Base-by-base conservation (phyloP, 2,329 filamentous ascomycete species). In the Karstenula rhodostoma region DNA sequence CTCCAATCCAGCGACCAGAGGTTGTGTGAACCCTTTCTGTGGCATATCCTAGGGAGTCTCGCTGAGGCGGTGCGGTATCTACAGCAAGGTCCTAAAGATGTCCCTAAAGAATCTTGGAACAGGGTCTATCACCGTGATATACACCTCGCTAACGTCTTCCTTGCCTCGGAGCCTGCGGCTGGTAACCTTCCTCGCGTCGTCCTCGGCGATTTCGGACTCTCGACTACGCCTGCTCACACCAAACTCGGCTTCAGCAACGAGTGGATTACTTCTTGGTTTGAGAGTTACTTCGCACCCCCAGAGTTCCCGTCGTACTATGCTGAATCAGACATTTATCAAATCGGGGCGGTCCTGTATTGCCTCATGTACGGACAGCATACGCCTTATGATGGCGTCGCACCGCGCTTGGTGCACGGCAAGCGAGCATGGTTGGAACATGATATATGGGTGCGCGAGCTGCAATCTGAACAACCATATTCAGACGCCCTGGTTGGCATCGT, bases 171-270 rank as follows among this genome's bases (percentile, higher is more conserved):
- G 3, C 19, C 32, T 6, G 29, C 29, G 12, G 19, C n/a, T 22
- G 15, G 5, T 23, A 13, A 22, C 4, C 43, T 53, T 35, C 49
- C 56, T 15, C 56, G 56, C 23, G 56, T 58, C 7, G 27, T 58
- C 15, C 48, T 58, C 12, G 56, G 48, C 10, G 49, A 58, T 42
- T 58, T 58, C 17, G 56, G 56, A 13, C 46, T 42, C 37, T 42
- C 46, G 25, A 53, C 48, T 9, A 35, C 48, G 3, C 6, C 10
- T 13, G 10, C 9, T 25, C 40, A 44, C 47, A 29, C 12, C 12
- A 9, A 8, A 1, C 12, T 15, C 25, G 19, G 40, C 6, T 40
- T 37, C n/a, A 19, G 15, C 13, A 12, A 35, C 19, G n/a, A 10
- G 2, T 27, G 23, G 7, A 9, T 19, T 17, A 2, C 4, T 22